Base-by-base conservation (phyloP, 2,329 filamentous ascomycete species). In the Ciborinia camelliae region DNA sequence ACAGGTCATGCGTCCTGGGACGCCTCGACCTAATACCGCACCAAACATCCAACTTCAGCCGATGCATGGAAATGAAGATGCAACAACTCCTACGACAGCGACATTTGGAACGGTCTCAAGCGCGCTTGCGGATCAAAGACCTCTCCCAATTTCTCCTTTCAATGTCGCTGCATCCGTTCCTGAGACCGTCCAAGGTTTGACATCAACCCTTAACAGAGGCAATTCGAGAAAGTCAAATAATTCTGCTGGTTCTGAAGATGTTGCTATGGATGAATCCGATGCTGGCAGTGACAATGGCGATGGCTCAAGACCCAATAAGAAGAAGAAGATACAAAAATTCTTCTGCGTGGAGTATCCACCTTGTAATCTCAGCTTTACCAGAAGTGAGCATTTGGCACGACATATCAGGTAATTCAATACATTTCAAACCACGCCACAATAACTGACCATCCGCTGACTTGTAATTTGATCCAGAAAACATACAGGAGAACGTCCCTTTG, bases 321-420 rank as follows among this genome's bases (percentile, higher is more conserved):
- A 97, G 84, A 97, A 97, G 80, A 97, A 97, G 77, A 92, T 92
- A 0, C 92, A 97, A 76, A 87, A 92, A 53, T 99, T 99, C 77
- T 97, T 94, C 77, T 99, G 95, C 79, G 96, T 90, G 4, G 92
- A 97, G 39, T 98, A 92, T 72, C 94, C 94, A 32, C 93, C 93
- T 4, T 99, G 95, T 77, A 93, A 89, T 73, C 77, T 99, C 65
- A 97, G 92, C 77, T 99, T 99, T 75, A 98, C 95, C 0, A 83
- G 95, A 68, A 98, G 94, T 74, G 95, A 99, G 76, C 95, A 99
- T 80, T 78, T 99, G 67, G 94, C 94, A 20, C 86, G 95, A 60
- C 95, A 99, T 74, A 98, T 99, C 71, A 87, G 93, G 89, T 93
- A 83, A 68, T 80, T 63, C 43, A 37, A 69, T 53, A 28, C 20